Evolutionary conservation across 2,329 filamentous ascomycete genomes (phyloP), one percentile per base, ranked within the genome.

Genomic region (Aureobasidium sp.): DNA sequence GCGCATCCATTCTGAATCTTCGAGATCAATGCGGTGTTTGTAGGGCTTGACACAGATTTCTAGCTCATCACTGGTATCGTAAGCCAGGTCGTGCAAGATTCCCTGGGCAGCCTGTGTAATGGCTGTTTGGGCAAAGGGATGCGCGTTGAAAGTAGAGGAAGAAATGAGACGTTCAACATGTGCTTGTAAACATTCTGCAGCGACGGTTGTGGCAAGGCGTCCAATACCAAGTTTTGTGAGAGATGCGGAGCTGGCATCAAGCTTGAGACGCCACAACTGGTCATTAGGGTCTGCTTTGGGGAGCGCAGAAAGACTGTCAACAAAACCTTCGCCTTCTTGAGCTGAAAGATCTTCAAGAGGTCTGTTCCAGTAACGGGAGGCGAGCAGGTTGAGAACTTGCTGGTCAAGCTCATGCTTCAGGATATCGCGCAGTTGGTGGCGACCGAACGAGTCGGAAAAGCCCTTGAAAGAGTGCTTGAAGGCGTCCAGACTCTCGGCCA

Each of bases 31-130:
- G 58, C 96, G 90, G 61, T 91, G 97, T 67, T 98, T 98, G 75
- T 91, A 98, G 0, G 94, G 93, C 70, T 98, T 98, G 71, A 98
- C 94, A 66, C 91, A 98, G 66, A 97, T 97, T 69, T 98, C 93
- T 1, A 98, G 88, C 70, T 97, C 93, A 64, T 98, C 94, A 58
- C 88, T 93, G 1, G 94, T 98, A 70, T 91, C 93, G 71, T 96
- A 97, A 59, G 95, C 95, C 12, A 91, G 79, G 63, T 98, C 93
- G 59, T 93, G 93, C 11, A 98, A 73, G 50, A 98, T 97, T 22
- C 83, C 86, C 0, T 88, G 86, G 1, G 90, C 89, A 1, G 93
- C 90, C 61, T 96, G 90, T 42, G 83, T 86, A 59, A 98, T 97
- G n/a, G 89, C 88, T 68, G 93, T 84, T 30, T 88, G 85, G 8